A percentile compares a stretch with the other conserved stretches of the same genome.
Conservation (phyloP, 345 rosid species). For the Euclidium syriacum region DNA sequence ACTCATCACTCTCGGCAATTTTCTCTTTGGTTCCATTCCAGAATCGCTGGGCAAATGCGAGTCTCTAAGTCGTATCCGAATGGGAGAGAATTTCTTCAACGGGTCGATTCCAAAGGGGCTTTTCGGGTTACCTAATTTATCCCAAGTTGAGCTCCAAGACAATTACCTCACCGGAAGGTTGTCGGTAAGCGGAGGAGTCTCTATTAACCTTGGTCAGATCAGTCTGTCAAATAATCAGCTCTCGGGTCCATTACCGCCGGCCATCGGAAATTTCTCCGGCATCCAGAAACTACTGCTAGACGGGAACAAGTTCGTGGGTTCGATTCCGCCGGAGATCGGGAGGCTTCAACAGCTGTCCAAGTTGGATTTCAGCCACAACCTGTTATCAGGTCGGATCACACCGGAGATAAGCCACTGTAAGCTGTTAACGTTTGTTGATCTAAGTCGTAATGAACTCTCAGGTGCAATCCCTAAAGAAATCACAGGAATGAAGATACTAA, state of each 20-base stretch:
- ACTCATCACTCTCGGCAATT: constrained; percentile 61
- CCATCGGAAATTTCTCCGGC: constrained; percentile 65
- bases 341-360: constrained; percentile 71
- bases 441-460: constrained; percentile 68
- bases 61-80: constrained; percentile 63
- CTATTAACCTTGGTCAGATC: constrained; percentile 57
- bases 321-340: constrained; percentile 66
- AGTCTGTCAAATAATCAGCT: constrained; percentile 69
- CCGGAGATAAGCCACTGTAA: constrained; percentile 68
- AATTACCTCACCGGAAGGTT: constrained; percentile 60
- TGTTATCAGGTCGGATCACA: constrained; percentile 49
- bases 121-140: constrained; percentile 53
- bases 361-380: constrained; percentile 65
- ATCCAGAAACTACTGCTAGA: constrained; percentile 74
- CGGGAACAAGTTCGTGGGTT: constrained; percentile 72
- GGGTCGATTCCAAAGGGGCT: constrained; percentile 77
- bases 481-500: constrained; percentile 69
- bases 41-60: constrained; percentile 57
- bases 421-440: constrained; percentile 69
- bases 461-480: constrained; percentile 69
- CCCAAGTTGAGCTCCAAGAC: constrained; percentile 70
- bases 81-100: constrained; percentile 76
- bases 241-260: constrained; percentile 55
- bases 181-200: constrained; percentile 34
- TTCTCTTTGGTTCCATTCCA: constrained; percentile 70